Percentiles rank a stretch among this genome's conserved stretches.
Conservation (phyloP, 2,329 filamentous ascomycete genomes). For the Ophiostoma tasmaniense region DNA sequence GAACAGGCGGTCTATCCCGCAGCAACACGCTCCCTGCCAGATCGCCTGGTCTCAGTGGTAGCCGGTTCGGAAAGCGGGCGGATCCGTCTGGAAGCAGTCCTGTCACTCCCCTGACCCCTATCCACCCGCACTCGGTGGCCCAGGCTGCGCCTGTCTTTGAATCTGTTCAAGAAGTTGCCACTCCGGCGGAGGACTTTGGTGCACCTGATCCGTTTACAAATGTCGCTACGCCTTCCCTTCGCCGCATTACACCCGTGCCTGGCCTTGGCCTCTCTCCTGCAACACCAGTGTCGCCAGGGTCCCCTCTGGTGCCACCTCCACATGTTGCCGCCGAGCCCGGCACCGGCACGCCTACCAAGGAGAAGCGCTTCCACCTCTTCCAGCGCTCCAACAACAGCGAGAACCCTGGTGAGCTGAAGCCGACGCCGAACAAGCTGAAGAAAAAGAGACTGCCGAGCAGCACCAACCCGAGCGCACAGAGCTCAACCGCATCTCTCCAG, state of each 20-base stretch:
- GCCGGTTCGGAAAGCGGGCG: constrained; percentile 48
- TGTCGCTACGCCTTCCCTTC: background rate
- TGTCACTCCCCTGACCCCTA: constrained; percentile 29
- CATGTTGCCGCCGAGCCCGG: constrained; percentile 1
- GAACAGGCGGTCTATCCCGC: constrained; percentile 41
- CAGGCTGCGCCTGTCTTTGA: constrained; percentile 37
- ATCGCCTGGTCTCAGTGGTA: constrained; percentile 61
- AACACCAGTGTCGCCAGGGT: constrained; percentile 22
- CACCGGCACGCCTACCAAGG: constrained; percentile 47
- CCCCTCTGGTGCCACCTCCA: background rate
- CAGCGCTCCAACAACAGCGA: constrained; percentile 57
- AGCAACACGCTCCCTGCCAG: constrained; percentile 92
- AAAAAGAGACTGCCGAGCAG: constrained; percentile 76
- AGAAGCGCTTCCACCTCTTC: constrained; percentile 63
- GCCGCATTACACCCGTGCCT: constrained; percentile 1
- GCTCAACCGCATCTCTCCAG: constrained; percentile 69
- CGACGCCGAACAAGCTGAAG: constrained; percentile 77
- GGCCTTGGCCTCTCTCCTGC: constrained; percentile 13
- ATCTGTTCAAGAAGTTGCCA: constrained; percentile 30
- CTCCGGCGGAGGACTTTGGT: background rate
- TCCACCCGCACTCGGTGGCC: constrained; percentile 37
- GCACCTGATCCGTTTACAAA: constrained; percentile 6
- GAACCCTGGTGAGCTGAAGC: constrained; percentile 48
- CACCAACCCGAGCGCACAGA: constrained; percentile 79
- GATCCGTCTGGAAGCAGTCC: constrained; percentile 26